These are phyloP conservation scores for Xerophyta viscosa DNA, from an alignment of 106 monocot species.

Conservation along the genomic window DNA sequence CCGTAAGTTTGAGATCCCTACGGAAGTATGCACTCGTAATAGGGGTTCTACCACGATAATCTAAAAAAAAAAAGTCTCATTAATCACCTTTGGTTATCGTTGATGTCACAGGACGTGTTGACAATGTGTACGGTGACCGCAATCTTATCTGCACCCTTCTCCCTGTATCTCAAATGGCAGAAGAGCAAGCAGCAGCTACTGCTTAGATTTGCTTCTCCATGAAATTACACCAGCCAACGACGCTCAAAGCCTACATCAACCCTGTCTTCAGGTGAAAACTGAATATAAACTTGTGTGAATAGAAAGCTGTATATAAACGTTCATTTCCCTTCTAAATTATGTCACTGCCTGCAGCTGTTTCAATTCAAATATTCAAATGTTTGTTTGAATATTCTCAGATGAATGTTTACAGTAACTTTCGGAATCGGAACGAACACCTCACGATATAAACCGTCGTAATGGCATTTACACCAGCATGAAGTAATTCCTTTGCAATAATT, in stretches of 20 bases:
- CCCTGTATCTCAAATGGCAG: conserved; percentile 70
- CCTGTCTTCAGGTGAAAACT: too few relatives aligned
- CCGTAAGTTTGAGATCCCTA: too few relatives aligned
- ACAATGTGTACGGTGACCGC: conserved; percentile 95
- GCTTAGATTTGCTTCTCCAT: conserved; percentile 39
- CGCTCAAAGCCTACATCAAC: neutral
- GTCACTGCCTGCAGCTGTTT: conserved; percentile 13
- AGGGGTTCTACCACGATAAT: too few relatives aligned
- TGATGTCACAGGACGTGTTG: conserved; percentile 70
- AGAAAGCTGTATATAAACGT: conserved; percentile 2
- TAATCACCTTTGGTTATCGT: neutral
- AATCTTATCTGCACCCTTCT: conserved; percentile 94
- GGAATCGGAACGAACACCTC: too few relatives aligned
- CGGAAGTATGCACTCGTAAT: too few relatives aligned
- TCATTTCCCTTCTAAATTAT: conserved; percentile 2
- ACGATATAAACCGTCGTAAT: too few relatives aligned
- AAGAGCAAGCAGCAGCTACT: conserved; percentile 76
- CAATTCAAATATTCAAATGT: neutral
- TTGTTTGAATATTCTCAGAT: too few relatives aligned
- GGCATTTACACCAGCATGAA: too few relatives aligned
- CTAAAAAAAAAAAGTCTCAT: too few relatives aligned
- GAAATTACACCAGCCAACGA: neutral
- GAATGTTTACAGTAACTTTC: too few relatives aligned
- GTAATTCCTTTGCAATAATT: too few relatives aligned
- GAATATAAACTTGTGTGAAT: conserved; percentile 9